Conservation (phyloP, 2,329 filamentous ascomycete species). For the Pseudogymnoascus sp. region DNA sequence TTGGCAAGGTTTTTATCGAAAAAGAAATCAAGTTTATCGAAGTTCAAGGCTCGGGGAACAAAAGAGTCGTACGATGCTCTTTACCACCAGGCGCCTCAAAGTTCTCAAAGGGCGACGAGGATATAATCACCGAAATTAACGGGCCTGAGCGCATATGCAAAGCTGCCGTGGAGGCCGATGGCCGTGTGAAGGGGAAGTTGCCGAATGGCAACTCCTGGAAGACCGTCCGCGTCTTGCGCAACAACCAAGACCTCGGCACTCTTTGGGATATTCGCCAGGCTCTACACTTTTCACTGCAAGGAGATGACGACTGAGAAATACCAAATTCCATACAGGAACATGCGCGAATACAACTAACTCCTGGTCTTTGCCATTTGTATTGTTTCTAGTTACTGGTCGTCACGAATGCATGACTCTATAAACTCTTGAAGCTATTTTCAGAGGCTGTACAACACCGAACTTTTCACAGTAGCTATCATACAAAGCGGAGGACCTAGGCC, state of each 20-base stretch:
- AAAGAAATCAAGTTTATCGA: slow-evolving; percentile 10
- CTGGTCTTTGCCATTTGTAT: background rate
- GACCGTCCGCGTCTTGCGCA: background rate
- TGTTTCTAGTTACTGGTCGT: background rate
- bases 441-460: background rate
- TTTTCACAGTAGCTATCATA: background rate
- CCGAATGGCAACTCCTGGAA: slow-evolving; percentile 12
- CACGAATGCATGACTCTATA: background rate
- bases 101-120: slow-evolving; percentile 1
- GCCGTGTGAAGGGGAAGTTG: background rate
- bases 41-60: background rate
- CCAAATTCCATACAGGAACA: background rate
- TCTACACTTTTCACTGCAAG: background rate
- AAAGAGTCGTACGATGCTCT: background rate
- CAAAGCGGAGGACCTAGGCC: background rate
- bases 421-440: background rate
- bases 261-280: slow-evolving; percentile 14
- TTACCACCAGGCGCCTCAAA: background rate
- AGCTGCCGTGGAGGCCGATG: background rate
- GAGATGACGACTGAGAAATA: slow-evolving; percentile 15
- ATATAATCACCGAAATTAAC: slow-evolving; percentile 6
- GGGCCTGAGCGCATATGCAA: slow-evolving; percentile 9
- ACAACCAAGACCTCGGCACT: slow-evolving; percentile 9
- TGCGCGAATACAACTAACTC: background rate
- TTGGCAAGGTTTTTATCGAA: background rate